phyloP scores from a whole-genome alignment of 352 stramenopile species.

The Phytophthora cajani region DNA sequence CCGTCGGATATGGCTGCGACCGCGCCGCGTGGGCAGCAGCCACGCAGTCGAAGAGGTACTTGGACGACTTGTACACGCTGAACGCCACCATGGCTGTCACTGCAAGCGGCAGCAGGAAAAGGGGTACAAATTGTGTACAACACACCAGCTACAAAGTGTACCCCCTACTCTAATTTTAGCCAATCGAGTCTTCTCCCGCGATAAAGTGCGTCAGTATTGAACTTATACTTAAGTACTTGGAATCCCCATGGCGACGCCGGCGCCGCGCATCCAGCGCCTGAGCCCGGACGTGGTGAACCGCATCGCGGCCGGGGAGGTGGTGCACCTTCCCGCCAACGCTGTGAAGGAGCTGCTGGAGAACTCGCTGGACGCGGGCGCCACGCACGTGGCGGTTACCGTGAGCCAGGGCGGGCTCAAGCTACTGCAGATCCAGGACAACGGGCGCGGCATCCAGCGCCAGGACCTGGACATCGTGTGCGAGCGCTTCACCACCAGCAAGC shows the following conservation, averaged over 20 bases:
- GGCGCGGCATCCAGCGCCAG: constrained; percentile 89
- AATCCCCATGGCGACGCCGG: constrained; percentile 4
- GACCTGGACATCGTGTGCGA: constrained; percentile 97
- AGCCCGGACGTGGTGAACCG: constrained; percentile 94
- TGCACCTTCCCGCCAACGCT: constrained; percentile 94
- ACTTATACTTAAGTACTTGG: neutral
- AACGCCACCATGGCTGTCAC: constrained; percentile 44
- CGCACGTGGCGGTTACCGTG: constrained; percentile 78
- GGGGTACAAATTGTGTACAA: neutral
- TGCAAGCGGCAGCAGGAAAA: neutral
- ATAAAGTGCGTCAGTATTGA: constrained; percentile 51
- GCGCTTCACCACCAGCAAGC: constrained; percentile 98
- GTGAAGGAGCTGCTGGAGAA: constrained; percentile 99
- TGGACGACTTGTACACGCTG: constrained; percentile 70
- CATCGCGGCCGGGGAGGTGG: constrained; percentile 95
- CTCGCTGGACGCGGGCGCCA: constrained; percentile 95
- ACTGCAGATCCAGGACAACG: constrained; percentile 96
- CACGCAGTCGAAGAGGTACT: constrained; percentile 74
- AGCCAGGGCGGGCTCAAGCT: constrained; percentile 92
- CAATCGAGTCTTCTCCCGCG: constrained; percentile 47
- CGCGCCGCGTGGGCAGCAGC: constrained; percentile 16
- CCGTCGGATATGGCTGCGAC: constrained; percentile 29
- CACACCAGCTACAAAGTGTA: neutral
- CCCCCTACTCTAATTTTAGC: constrained; percentile 20
- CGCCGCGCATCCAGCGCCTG: constrained; percentile 85